Evolutionary conservation across 2,329 filamentous ascomycete genomes (phyloP).

Genomic region (Atkinsonella texensis): DNA sequence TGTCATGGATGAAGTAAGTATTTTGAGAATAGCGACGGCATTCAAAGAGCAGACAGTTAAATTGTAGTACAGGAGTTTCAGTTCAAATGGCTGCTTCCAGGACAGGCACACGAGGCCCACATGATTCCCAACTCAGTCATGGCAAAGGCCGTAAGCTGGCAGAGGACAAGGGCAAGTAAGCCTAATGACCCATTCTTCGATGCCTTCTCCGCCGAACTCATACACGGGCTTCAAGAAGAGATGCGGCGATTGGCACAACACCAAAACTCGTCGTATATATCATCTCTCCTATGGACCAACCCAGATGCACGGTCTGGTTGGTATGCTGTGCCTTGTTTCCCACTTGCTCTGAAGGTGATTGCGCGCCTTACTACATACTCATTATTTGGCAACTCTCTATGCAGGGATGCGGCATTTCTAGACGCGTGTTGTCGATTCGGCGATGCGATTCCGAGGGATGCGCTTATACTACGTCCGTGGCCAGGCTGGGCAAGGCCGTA

Average conservation of each 20-base stretch:
- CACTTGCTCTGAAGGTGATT: constrained; percentile 8
- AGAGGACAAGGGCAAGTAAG: constrained; percentile 7
- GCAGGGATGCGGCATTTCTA: constrained; percentile 6
- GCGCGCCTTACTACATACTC: constrained; percentile 8
- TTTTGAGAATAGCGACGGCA: not conserved
- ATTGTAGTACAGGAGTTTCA: constrained; percentile 7
- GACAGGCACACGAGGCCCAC: constrained; percentile 4
- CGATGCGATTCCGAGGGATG: constrained; percentile 7
- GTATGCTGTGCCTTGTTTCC: constrained; percentile 8
- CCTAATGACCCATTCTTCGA: constrained; percentile 7
- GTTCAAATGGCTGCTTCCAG: constrained; percentile 7
- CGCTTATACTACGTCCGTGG: constrained; percentile 6
- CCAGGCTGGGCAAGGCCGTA: constrained; percentile 6
- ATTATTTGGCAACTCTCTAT: constrained; percentile 7
- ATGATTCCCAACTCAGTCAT: constrained; percentile 8
- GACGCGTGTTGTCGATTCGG: constrained; percentile 8
- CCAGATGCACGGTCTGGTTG: not conserved
- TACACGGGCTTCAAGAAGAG: constrained; percentile 7
- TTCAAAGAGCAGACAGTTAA: not conserved
- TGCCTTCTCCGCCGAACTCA: constrained; percentile 7
- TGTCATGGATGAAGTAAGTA: constrained; percentile 7
- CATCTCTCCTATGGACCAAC: not conserved
- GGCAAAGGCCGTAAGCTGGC: constrained; percentile 9
- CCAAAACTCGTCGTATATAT: not conserved
- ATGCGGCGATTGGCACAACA: not conserved